Conservation (phyloP, 2,329 filamentous ascomycete species). For the Fusarium equiseti region DNA sequence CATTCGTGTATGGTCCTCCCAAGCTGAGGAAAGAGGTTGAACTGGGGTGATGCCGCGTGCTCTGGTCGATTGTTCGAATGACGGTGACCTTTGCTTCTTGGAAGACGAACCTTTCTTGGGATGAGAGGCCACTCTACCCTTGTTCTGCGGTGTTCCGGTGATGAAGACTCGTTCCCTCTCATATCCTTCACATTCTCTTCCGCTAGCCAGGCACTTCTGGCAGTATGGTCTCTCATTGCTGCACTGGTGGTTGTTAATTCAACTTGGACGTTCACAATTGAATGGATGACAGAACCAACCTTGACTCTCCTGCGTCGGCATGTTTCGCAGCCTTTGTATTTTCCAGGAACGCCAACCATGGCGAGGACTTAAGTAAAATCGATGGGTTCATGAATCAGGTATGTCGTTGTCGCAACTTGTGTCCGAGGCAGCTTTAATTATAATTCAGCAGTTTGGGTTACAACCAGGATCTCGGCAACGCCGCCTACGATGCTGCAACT, state of each 20-base stretch:
- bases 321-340: constrained; percentile 74
- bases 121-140: constrained; percentile 68
- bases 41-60: constrained; percentile 50
- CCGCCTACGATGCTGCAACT: constrained; percentile 36
- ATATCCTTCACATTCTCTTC: constrained; percentile 71
- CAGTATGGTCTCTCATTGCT: constrained; percentile 72
- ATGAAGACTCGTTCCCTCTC: constrained; percentile 73
- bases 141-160: constrained; percentile 66
- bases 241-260: constrained; percentile 59
- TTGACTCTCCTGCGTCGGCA: constrained; percentile 70
- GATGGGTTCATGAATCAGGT: constrained; percentile 1
- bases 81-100: constrained; percentile 50
- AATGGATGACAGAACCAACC: constrained; percentile 53
- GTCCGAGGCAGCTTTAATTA: constrained; percentile 5
- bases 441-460: constrained; percentile 5
- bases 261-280: background rate
- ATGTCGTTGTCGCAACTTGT: background rate
- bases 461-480: constrained; percentile 20
- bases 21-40: constrained; percentile 62
- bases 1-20: constrained; percentile 62
- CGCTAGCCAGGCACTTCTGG: constrained; percentile 69
- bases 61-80: constrained; percentile 38
- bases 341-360: constrained; percentile 73
- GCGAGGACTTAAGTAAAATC: constrained; percentile 33
- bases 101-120: constrained; percentile 58